Percentiles rank a stretch among this genome's conserved stretches.
Conservation (phyloP, 2,329 filamentous ascomycete genomes). For the Pseudopithomyces chartarum region DNA sequence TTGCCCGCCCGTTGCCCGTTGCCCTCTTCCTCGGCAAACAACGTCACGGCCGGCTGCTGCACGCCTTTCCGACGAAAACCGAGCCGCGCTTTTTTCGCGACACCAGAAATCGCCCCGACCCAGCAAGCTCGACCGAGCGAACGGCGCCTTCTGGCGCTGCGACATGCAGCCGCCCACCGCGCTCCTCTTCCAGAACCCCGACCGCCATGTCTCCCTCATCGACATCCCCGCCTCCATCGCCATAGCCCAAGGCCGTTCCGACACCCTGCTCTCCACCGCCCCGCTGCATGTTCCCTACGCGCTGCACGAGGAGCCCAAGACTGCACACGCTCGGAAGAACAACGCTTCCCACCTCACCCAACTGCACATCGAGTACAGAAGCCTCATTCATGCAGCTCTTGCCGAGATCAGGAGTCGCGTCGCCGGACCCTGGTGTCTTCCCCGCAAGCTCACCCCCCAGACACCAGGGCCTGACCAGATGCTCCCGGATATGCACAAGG, state of each 20-base stretch:
- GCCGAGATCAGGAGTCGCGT: conserved; percentile 33
- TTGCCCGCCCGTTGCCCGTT: too few relatives aligned
- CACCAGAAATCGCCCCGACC: not conserved
- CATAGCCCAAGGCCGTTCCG: conserved; percentile 61
- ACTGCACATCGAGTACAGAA: conserved; percentile 45
- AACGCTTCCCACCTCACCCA: conserved; percentile 27
- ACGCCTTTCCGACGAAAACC: conserved; percentile 16
- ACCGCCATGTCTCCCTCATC: conserved; percentile 61
- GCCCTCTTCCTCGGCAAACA: conserved; percentile 20
- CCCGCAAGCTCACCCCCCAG: conserved; percentile 29
- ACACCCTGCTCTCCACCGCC: conserved; percentile 53
- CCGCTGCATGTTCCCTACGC: conserved; percentile 55
- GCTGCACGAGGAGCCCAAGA: conserved; percentile 58
- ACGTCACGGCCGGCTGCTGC: conserved; percentile 5
- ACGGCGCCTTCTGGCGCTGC: too few relatives aligned
- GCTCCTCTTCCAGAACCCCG: conserved; percentile 61
- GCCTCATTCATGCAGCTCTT: conserved; percentile 48
- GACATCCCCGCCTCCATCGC: conserved; percentile 75
- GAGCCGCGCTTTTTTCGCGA: conserved; percentile 4
- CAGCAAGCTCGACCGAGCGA: not conserved
- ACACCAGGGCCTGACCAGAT: conserved; percentile 17
- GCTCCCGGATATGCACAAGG: conserved; percentile 24
- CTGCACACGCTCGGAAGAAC: conserved; percentile 50
- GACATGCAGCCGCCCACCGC: conserved; percentile 11
- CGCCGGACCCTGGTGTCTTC: conserved; percentile 30